Percentiles rank a stretch among this genome's conserved stretches.
phyloP scores from a whole-genome alignment of 345 rosid genomes.

The Dipteronia dyeriana region DNA sequence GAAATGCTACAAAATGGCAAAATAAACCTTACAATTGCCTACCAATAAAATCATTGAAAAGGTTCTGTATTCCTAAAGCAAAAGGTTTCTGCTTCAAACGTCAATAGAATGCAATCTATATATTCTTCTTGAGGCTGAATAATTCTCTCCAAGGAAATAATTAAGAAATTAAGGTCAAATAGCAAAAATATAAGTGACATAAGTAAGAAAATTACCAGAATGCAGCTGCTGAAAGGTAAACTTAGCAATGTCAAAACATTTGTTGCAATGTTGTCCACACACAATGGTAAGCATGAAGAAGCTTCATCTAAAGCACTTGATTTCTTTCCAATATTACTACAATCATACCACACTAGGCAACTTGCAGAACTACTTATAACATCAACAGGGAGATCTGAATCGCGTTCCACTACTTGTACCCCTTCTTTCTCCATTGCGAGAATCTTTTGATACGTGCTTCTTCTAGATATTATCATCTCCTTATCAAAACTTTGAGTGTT shows the following conservation, averaged over 20 bases:
- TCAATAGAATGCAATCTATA: not conserved
- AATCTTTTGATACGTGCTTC: constrained; percentile 78
- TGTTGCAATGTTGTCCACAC: constrained; percentile 79
- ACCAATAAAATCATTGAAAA: not conserved
- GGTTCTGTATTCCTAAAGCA: constrained; percentile 6
- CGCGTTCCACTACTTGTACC: constrained; percentile 85
- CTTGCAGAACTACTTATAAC: constrained; percentile 63
- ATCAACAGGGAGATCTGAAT: constrained; percentile 79
- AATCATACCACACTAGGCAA: constrained; percentile 87
- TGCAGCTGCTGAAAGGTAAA: constrained; percentile 74
- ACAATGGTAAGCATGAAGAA: constrained; percentile 59
- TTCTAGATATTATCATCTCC: constrained; percentile 85
- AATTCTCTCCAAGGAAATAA: not conserved
- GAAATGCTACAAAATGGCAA: not conserved
- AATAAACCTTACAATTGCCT: not conserved
- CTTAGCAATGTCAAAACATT: constrained; percentile 77
- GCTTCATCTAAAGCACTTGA: constrained; percentile 51
- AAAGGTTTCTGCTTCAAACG: constrained; percentile 3
- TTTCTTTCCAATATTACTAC: constrained; percentile 56
- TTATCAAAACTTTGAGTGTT: constrained; percentile 74
- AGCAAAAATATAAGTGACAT: not conserved
- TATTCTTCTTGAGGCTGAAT: constrained; percentile 8
- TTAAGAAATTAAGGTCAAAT: constrained; percentile 4
- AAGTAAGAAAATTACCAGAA: constrained; percentile 59
- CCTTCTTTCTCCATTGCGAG: constrained; percentile 86